Percentiles rank a stretch among this genome's conserved stretches.
These are phyloP conservation scores for Cercis canadensis DNA, from an alignment of 306 rosid genomes.

Conservation along the genomic window DNA sequence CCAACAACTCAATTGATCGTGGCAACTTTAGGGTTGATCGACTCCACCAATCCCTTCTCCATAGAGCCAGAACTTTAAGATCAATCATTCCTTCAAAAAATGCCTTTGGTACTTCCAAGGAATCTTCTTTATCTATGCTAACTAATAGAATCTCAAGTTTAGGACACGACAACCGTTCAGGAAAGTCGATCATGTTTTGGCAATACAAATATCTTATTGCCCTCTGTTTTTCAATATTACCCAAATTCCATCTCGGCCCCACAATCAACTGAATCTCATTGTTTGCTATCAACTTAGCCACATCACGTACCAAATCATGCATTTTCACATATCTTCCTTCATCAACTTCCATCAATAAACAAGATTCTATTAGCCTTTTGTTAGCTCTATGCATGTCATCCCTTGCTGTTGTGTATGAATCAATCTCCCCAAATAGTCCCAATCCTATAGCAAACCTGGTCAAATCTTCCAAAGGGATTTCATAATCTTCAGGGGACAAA, in stretches of 20 bases:
- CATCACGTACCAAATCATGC: neutral
- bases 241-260: neutral
- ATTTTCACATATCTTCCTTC: neutral
- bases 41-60: no score
- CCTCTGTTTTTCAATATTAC: no score
- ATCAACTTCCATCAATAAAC: neutral
- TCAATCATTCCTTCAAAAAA: no score
- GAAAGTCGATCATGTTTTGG: neutral
- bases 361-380: neutral
- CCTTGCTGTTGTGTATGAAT: fast-evolving
- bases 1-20: neutral
- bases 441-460: neutral
- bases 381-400: neutral
- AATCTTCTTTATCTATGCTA: no score
- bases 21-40: no score
- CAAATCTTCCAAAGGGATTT: neutral
- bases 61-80: no score
- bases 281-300: neutral
- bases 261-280: neutral
- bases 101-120: no score
- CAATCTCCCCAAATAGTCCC: neutral
- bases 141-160: neutral
- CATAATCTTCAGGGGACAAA: neutral
- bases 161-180: neutral
- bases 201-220: neutral